Base-by-base conservation (phyloP, 2,329 filamentous ascomycete species). In the Ilyonectria robusta region DNA sequence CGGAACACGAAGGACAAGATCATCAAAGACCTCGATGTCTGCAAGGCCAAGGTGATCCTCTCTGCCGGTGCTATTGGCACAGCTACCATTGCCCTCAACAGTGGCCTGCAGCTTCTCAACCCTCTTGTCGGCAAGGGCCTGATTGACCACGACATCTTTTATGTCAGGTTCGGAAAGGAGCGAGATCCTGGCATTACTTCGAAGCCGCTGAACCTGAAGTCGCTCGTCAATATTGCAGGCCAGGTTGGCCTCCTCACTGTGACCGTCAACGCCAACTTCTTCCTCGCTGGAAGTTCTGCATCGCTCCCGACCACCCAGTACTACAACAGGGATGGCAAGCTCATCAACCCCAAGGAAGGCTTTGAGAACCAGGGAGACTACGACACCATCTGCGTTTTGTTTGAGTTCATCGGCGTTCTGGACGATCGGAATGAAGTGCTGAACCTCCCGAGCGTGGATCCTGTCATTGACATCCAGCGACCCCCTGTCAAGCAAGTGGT, bases 261-360 rank as follows among this genome's bases (percentile, higher is more conserved):
- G 5, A 72, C 70, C 1, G 66, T 72, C 47, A 72, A 72, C 2
- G 70, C 70, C 1, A 72, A 70, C 13, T 72, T 70, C 35, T 71
- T 72, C 63, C 40, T 72, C 0, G 60, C 70, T 2, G 70, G 70
- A 23, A 72, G 63, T 31, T 72, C 70, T 7, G 70, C 70, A 0
- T 57, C 63, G 1, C 54, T 72, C 6, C 66, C 59, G 7, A 72
- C 70, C 0, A 69, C 69, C 0, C 69, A 72, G 10, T 72, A 65
- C 11, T 72, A 72, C 42, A 21, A 21, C 44, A 35, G 8, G 2
- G 11, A 70, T 0, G 70, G 67, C 1, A 33, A 17, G 0, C 69
- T 72, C 11, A 33, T 68, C 23, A 56, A 26, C 19, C 67, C 70
- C 0, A 6, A 33, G 2, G 61, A 63, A 13, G 54, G 59, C 42